Conservation (phyloP, 169 alveolate genomes). For the Plasmodium malariae region DNA sequence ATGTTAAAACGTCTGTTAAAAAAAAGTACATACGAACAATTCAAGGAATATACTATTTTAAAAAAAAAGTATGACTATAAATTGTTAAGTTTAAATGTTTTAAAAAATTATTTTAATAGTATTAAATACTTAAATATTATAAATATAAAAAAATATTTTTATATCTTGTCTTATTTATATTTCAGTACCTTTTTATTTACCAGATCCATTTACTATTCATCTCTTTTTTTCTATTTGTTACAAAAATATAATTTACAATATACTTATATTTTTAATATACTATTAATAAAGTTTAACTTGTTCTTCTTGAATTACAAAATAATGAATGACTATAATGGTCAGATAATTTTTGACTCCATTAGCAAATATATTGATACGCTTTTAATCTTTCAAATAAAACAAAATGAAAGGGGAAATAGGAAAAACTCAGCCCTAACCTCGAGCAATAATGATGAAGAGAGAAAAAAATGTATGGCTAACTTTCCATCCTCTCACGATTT, state of each 20-base stretch:
- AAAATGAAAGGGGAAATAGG: background rate
- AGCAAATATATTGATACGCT: constrained; percentile 46
- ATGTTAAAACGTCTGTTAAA: constrained; percentile 9
- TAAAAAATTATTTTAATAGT: constrained; percentile 62
- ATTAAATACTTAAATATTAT: constrained; percentile 64
- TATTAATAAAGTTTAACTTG: constrained; percentile 63
- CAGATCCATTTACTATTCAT: constrained; percentile 50
- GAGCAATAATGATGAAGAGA: too few species aligned
- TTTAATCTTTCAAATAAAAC: constrained; percentile 39
- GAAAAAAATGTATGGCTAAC: background rate
- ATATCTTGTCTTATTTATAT: constrained; percentile 60
- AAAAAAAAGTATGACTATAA: constrained; percentile 34
- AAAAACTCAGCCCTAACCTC: too few species aligned
- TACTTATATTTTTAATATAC: constrained; percentile 49
- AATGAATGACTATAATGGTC: constrained; percentile 23
- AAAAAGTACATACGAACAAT: constrained; percentile 44
- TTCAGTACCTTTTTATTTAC: constrained; percentile 39
- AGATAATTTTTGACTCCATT: constrained; percentile 19
- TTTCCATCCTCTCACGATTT: constrained; percentile 4
- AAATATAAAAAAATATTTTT: constrained; percentile 61
- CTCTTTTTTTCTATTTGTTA: constrained; percentile 59
- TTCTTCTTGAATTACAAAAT: constrained; percentile 31
- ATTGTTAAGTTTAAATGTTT: constrained; percentile 38
- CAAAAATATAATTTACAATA: constrained; percentile 76
- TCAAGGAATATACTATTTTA: constrained; percentile 27